phyloP scores from a whole-genome alignment of 2,329 filamentous ascomycete species.

The Epichloe gansuensis region DNA sequence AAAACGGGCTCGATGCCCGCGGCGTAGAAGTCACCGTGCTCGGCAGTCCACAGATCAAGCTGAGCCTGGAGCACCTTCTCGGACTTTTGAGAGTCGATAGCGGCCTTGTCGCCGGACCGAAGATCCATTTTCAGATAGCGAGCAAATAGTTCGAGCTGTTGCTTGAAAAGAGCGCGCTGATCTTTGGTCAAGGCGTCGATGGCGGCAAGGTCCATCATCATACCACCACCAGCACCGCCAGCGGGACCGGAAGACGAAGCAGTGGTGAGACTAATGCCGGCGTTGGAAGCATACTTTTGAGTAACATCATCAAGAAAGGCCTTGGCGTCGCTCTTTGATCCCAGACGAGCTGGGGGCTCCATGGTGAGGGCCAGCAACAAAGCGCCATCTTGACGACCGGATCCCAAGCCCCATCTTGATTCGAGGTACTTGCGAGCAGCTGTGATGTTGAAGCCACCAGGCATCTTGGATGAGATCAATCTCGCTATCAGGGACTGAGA shows the following conservation, averaged over 20 bases:
- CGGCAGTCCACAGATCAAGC: slow-evolving; percentile 84
- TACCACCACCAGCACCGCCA: slow-evolving; percentile 60
- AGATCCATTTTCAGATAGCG: slow-evolving; percentile 96
- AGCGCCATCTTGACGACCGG: slow-evolving; percentile 82
- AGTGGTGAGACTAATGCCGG: slow-evolving; percentile 72
- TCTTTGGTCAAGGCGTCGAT: slow-evolving; percentile 96
- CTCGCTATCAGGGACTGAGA: slow-evolving; percentile 86
- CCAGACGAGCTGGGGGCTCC: slow-evolving; percentile 80
- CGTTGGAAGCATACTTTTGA: slow-evolving; percentile 76
- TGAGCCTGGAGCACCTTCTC: slow-evolving; percentile 82
- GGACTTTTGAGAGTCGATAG: slow-evolving; percentile 71
- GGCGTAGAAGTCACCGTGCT: slow-evolving; percentile 95
- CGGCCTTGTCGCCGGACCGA: slow-evolving; percentile 89
- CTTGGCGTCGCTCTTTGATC: slow-evolving; percentile 83
- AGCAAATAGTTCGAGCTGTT: slow-evolving; percentile 89
- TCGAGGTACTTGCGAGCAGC: slow-evolving; percentile 90
- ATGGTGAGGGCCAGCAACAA: slow-evolving; percentile 81
- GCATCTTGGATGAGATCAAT: slow-evolving; percentile 98
- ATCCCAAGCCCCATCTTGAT: slow-evolving; percentile 76
- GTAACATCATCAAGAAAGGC: slow-evolving; percentile 77
- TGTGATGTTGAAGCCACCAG: slow-evolving; percentile 98
- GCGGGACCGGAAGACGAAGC: slow-evolving; percentile 62
- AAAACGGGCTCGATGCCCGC: slow-evolving; percentile 90
- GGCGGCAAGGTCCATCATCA: slow-evolving; percentile 99
- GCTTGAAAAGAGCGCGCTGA: slow-evolving; percentile 91